Conservation (phyloP, 345 rosid genomes). For the Populus pruinosa region DNA sequence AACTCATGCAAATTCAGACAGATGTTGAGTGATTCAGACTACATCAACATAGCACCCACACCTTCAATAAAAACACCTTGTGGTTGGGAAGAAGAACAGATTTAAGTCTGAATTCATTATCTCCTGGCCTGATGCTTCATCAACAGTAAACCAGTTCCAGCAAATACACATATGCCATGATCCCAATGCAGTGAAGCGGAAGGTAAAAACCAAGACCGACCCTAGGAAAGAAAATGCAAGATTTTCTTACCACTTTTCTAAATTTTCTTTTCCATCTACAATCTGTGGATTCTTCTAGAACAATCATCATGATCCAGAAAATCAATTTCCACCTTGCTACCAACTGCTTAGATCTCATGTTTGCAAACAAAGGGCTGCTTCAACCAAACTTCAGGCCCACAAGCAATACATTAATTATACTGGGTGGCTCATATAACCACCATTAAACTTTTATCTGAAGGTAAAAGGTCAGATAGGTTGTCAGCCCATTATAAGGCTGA, state of each 20-base stretch:
- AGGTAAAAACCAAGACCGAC: not conserved
- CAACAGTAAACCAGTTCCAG: not conserved
- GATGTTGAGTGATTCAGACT: not conserved
- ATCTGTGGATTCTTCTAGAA: not conserved
- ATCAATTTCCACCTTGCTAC: not conserved
- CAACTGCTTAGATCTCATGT: not conserved
- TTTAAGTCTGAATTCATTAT: not conserved
- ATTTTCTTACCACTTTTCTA: not conserved
- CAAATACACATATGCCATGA: not conserved
- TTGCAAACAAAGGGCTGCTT: not conserved
- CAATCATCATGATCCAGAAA: not conserved
- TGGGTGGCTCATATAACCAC: too few relatives aligned
- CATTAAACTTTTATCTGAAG: not conserved
- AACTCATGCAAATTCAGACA: not conserved
- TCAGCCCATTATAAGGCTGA: not conserved
- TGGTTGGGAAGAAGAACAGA: not conserved
- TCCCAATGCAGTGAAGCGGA: not conserved
- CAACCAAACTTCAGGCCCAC: not conserved
- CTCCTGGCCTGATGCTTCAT: not conserved
- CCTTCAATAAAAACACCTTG: not conserved
- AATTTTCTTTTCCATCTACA: not conserved
- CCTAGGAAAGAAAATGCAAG: not conserved
- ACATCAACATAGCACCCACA: not conserved
- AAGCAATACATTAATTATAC: not conserved
- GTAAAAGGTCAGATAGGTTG: not conserved